These are phyloP conservation scores for Cylindrodendrum hubeiense DNA, from an alignment of 2,329 filamentous ascomycete species.

Conservation along the genomic window DNA sequence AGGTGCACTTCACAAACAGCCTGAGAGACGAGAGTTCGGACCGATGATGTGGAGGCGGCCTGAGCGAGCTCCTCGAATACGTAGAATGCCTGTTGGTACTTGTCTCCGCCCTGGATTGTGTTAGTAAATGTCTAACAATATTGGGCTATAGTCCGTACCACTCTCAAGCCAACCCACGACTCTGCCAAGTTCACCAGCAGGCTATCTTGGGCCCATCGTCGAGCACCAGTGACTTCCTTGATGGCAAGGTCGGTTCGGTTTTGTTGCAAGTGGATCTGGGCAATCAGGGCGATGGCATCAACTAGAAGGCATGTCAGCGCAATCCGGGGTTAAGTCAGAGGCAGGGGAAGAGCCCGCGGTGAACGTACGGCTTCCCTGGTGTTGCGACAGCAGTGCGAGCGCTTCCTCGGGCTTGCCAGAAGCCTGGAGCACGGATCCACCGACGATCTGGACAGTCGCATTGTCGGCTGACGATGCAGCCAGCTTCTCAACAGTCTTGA, in stretches of 20 bases:
- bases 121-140: slow-evolving; percentile 41
- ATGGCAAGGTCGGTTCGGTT: slow-evolving; percentile 91
- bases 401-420: slow-evolving; percentile 89
- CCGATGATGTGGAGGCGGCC: slow-evolving; percentile 82
- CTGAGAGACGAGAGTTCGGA: slow-evolving; percentile 84
- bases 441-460: slow-evolving; percentile 82
- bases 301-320: slow-evolving; percentile 57
- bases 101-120: slow-evolving; percentile 81
- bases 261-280: slow-evolving; percentile 92
- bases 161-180: slow-evolving; percentile 90
- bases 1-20: slow-evolving; percentile 93
- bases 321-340: slow-evolving; percentile 9
- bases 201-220: slow-evolving; percentile 95
- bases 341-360: neutral
- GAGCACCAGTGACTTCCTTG: slow-evolving; percentile 88
- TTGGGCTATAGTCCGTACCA: slow-evolving; percentile 64
- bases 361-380: slow-evolving; percentile 85
- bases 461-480: slow-evolving; percentile 78
- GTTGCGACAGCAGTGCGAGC: slow-evolving; percentile 80
- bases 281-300: slow-evolving; percentile 85
- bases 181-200: slow-evolving; percentile 94
- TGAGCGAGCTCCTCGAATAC: slow-evolving; percentile 97
- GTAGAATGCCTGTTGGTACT: slow-evolving; percentile 97
- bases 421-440: slow-evolving; percentile 84
- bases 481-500: slow-evolving; percentile 75